A percentile compares a stretch with the other conserved stretches of the same genome.
Conservation (phyloP, 73 alveolate genomes). For the Paramecium pentaurelia region DNA sequence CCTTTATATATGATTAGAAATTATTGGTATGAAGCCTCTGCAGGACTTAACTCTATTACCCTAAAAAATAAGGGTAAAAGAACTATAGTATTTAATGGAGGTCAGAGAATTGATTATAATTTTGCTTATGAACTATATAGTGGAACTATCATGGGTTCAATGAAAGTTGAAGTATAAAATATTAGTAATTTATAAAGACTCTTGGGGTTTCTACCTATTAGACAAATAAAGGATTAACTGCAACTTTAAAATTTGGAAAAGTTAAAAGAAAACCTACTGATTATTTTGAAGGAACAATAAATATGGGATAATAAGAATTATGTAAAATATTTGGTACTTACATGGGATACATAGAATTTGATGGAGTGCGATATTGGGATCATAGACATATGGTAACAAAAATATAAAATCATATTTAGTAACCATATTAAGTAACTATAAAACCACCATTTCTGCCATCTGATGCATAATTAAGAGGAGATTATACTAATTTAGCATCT, state of each 20-base stretch:
- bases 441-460: slow-evolving; percentile 16
- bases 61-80: slow-evolving; percentile 60
- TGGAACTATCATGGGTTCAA: slow-evolving; percentile 77
- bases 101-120: slow-evolving; percentile 51
- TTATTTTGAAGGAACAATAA: slow-evolving; percentile 84
- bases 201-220: neutral
- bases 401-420: neutral
- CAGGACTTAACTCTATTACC: slow-evolving; percentile 63
- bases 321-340: slow-evolving; percentile 87
- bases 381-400: slow-evolving; percentile 62
- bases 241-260: slow-evolving; percentile 66
- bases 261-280: slow-evolving; percentile 70
- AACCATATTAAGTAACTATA: slow-evolving; percentile 32
- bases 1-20: neutral
- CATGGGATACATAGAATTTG: slow-evolving; percentile 93
- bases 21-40: slow-evolving; percentile 53
- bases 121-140: slow-evolving; percentile 56
- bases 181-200: slow-evolving; percentile 39
- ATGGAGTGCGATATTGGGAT: slow-evolving; percentile 94
- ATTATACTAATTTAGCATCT: neutral
- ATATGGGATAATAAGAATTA: slow-evolving; percentile 69
- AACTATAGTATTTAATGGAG: slow-evolving; percentile 55
- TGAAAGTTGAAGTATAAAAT: slow-evolving; percentile 76
- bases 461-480: slow-evolving; percentile 52
- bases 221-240: slow-evolving; percentile 42